These are phyloP conservation scores for Ogataea minuta DNA, from an alignment of 805 yeast species.

Conservation along the genomic window DNA sequence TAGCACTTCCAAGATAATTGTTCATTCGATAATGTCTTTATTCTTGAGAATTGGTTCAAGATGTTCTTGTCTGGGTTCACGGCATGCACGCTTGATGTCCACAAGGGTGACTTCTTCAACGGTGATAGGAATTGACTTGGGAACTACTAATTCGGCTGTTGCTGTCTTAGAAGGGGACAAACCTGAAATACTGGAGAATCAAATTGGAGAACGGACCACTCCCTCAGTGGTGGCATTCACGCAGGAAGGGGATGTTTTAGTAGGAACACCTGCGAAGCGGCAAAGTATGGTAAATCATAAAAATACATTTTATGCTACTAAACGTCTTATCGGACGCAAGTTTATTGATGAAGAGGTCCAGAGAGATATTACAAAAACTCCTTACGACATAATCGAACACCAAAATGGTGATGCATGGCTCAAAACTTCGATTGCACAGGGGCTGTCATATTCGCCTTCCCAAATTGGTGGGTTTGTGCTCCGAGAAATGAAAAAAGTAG, in stretches of 20 bases:
- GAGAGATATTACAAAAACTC: constrained; percentile 82
- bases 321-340: constrained; percentile 92
- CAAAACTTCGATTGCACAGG: constrained; percentile 62
- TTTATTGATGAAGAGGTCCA: constrained; percentile 88
- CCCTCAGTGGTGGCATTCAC: constrained; percentile 96
- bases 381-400: constrained; percentile 88
- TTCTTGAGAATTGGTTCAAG: no score
- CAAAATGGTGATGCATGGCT: constrained; percentile 95
- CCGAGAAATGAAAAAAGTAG: constrained; percentile 94
- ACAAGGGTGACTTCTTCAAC: constrained; percentile 28
- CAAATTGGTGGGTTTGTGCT: constrained; percentile 92
- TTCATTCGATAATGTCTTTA: no score
- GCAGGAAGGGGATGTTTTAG: constrained; percentile 80
- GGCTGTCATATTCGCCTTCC: constrained; percentile 86
- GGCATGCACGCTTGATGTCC: neutral
- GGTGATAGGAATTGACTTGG: constrained; percentile 83
- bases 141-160: constrained; percentile 89
- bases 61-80: no score
- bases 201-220: constrained; percentile 77
- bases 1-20: no score
- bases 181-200: constrained; percentile 77
- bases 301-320: constrained; percentile 92
- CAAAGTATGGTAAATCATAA: constrained; percentile 94
- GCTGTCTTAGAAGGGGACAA: constrained; percentile 77
- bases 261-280: constrained; percentile 94